Base-by-base conservation (phyloP, 495 filamentous ascomycete genomes). In the Melanomma pulvis-pyrius region DNA sequence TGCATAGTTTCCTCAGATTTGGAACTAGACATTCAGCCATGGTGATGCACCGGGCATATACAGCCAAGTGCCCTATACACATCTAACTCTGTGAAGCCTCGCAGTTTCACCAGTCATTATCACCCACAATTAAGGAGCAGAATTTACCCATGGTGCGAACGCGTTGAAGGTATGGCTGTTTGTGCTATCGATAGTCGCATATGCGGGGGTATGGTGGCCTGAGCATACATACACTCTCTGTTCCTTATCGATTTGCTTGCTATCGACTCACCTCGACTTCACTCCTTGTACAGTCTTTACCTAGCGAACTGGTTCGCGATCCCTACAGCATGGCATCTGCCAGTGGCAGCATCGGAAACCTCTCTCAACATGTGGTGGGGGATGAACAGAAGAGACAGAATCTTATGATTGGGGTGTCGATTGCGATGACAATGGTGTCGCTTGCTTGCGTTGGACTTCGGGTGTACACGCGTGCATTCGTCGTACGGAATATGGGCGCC, bases 391-490 rank as follows among this genome's bases (percentile, higher is more conserved):
- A 28, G 11, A 49, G 64, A 41, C 64, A 67, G 50, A 36, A 67
- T 36, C 26, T 34, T 1, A 41, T 52, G 41, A 13, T 68, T 19
- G 65, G 41, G 0, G 24, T 63, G 0, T 30, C 59, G 13, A 59
- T 63, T 26, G 59, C 53, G 3, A 51, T 63, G 41, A 68, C 65
- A 11, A 19, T 63, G 25, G 41, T 63, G 1, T 57, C 26, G 60
- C 48, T 55, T 25, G 21, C 50, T 0, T 29, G 15, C 26, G 55
- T 69, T n/a, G 55, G 26, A n/a, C 26, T 69, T 1, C 44, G 67
- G 17, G 15, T 69, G 6, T 64, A 56, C 41, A 69, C 67, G 15
- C 44, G 67, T 7, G 47, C 54, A 24, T 56, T 28, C 28, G 65
- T 69, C 30, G 56, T 65, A 1, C 15, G 61, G 0, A 58, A 47